Percentiles rank a stretch among this genome's conserved stretches.
These are phyloP conservation scores for Fraxinus sp. DNA, from an alignment of 305 asterid species.

Conservation along the genomic window DNA sequence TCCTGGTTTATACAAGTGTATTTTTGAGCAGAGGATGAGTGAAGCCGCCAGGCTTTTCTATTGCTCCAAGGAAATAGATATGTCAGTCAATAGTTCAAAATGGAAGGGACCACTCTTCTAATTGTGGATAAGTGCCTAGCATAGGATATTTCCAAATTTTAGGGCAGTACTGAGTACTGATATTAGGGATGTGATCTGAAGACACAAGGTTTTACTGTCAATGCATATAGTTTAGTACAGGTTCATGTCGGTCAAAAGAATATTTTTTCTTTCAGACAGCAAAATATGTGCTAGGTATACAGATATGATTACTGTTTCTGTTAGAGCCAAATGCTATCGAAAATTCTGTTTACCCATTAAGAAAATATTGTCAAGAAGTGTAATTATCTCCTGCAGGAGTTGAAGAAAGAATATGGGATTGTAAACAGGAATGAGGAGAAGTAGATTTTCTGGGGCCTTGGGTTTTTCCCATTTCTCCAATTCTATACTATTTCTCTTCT, in stretches of 20 bases:
- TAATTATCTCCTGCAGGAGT: background rate
- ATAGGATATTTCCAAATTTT: background rate
- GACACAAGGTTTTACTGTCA: background rate
- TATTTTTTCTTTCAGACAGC: background rate
- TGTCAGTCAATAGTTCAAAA: background rate
- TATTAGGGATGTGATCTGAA: background rate
- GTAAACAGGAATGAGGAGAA: background rate
- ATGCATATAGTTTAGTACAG: background rate
- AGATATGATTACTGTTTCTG: background rate
- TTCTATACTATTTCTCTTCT: background rate
- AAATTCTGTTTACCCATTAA: background rate
- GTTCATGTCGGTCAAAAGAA: background rate
- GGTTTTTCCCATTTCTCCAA: background rate
- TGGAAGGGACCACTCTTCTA: background rate
- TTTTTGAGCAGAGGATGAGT: background rate
- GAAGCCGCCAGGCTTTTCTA: background rate
- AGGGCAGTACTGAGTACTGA: background rate
- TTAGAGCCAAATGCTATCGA: background rate
- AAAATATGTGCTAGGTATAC: background rate
- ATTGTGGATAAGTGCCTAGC: background rate
- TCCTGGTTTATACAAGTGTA: background rate
- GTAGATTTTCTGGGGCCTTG: background rate
- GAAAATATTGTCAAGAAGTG: background rate
- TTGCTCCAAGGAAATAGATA: background rate
- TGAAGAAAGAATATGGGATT: background rate